A percentile compares a stretch with the other conserved stretches of the same genome.
phyloP scores from a whole-genome alignment of 331 rosid species.

The Malus hybrid region DNA sequence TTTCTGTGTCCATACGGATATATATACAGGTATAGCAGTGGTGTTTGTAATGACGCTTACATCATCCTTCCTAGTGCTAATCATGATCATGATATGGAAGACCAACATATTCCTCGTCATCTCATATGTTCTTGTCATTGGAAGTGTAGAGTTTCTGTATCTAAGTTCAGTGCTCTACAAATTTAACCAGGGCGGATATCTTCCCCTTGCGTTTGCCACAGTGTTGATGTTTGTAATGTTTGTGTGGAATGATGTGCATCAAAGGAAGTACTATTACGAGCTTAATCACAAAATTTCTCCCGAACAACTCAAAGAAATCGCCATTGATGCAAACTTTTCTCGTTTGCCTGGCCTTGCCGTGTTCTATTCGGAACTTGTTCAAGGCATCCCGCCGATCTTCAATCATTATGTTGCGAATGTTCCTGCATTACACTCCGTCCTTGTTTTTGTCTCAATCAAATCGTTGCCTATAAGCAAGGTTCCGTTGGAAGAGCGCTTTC shows the following conservation, averaged over 20 bases:
- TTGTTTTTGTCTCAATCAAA: slow-evolving; percentile 48
- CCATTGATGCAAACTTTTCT: not conserved
- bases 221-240: slow-evolving; percentile 41
- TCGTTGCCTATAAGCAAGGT: slow-evolving; percentile 50
- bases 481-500: slow-evolving; percentile 27
- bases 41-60: slow-evolving; percentile 58
- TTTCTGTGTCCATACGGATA: not conserved
- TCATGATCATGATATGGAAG: slow-evolving; percentile 67
- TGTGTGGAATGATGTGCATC: slow-evolving; percentile 43
- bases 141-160: slow-evolving; percentile 38
- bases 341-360: slow-evolving; percentile 42
- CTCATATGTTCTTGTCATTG: slow-evolving; percentile 27
- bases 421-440: slow-evolving; percentile 50
- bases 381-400: slow-evolving; percentile 59
- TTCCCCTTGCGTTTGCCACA: slow-evolving; percentile 42
- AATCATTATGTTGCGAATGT: slow-evolving; percentile 38
- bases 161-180: slow-evolving; percentile 54
- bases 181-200: slow-evolving; percentile 56
- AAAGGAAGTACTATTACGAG: slow-evolving; percentile 42
- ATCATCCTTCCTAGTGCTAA: slow-evolving; percentile 27
- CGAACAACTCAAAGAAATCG: slow-evolving; percentile 20
- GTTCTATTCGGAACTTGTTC: slow-evolving; percentile 56
- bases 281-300: slow-evolving; percentile 33
- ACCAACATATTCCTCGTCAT: slow-evolving; percentile 37
- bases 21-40: slow-evolving; percentile 50